These are phyloP conservation scores for Paramarasmius palmivorus DNA, from an alignment of 1,284 basidiomycete genomes.

Conservation along the genomic window DNA sequence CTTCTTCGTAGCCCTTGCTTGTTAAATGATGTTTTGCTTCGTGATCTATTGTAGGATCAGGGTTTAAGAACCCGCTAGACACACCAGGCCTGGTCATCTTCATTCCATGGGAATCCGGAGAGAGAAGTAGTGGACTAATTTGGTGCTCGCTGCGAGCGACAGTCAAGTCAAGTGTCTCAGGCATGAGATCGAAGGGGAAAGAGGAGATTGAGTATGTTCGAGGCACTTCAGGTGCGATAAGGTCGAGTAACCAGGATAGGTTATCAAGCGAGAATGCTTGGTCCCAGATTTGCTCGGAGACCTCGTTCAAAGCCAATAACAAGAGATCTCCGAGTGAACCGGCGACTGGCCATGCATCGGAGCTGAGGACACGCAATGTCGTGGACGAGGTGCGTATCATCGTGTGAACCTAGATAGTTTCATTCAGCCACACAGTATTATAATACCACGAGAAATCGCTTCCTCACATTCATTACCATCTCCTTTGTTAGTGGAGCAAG, in stretches of 20 bases:
- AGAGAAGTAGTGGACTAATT: constrained; percentile 4
- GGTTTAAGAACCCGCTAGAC: constrained; percentile 12
- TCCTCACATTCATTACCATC: constrained; percentile 12
- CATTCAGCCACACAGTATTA: background rate
- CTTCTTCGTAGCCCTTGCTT: constrained; percentile 1
- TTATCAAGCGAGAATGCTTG: constrained; percentile 11
- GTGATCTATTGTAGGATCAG: constrained; percentile 11
- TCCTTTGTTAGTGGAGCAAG: constrained; percentile 14
- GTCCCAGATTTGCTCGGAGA: constrained; percentile 12
- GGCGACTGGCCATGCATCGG: constrained; percentile 13
- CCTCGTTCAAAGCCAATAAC: constrained; percentile 9
- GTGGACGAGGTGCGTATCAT: constrained; percentile 4
- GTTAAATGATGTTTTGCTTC: constrained; percentile 11
- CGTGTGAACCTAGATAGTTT: constrained; percentile 5
- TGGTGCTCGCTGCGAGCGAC: constrained; percentile 9
- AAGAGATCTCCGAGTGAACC: constrained; percentile 14
- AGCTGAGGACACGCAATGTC: constrained; percentile 11
- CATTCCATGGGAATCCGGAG: background rate
- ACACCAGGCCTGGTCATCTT: constrained; percentile 11
- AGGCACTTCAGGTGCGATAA: constrained; percentile 10
- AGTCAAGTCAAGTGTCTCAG: constrained; percentile 11
- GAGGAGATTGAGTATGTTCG: constrained; percentile 14
- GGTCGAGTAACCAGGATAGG: constrained; percentile 10
- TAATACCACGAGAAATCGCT: background rate
- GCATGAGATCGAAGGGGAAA: constrained; percentile 10